phyloP scores from a whole-genome alignment of 2,329 filamentous ascomycete genomes.

The Aureobasidium pullulans region DNA sequence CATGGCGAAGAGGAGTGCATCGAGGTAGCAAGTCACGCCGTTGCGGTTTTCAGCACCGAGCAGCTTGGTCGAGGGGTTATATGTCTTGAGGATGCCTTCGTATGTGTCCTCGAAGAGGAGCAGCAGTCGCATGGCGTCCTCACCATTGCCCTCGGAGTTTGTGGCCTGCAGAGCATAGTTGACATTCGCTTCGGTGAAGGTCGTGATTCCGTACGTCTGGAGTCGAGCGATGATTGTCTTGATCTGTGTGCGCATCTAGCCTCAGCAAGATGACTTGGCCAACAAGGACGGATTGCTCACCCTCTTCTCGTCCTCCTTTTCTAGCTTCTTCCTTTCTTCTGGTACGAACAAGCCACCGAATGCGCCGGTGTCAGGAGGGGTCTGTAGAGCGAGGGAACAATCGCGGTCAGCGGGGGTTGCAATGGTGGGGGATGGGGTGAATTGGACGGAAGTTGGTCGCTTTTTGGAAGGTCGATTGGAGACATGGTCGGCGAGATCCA shows the following conservation, averaged over 20 bases:
- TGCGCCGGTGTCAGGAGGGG: constrained; percentile 38
- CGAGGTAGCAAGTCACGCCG: constrained; percentile 88
- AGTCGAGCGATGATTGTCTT: constrained; percentile 48
- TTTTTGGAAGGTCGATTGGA: background rate
- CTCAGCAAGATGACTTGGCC: background rate
- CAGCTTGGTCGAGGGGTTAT: constrained; percentile 64
- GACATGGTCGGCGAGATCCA: background rate
- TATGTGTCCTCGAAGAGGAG: constrained; percentile 73
- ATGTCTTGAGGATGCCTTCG: constrained; percentile 68
- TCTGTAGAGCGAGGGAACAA: background rate
- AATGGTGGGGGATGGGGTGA: background rate
- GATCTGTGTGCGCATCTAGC: constrained; percentile 30
- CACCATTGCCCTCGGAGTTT: constrained; percentile 61
- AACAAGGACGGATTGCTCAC: constrained; percentile 19
- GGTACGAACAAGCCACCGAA: constrained; percentile 60
- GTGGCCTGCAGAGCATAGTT: constrained; percentile 54
- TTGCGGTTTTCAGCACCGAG: constrained; percentile 80
- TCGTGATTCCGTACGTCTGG: constrained; percentile 45
- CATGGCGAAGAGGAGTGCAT: constrained; percentile 90
- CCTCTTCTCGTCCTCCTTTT: constrained; percentile 50
- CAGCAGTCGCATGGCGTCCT: constrained; percentile 69
- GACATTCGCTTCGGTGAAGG: constrained; percentile 55
- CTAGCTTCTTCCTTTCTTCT: constrained; percentile 49
- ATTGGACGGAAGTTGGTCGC: background rate
- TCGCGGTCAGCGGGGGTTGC: constrained; percentile 5